phyloP scores from a whole-genome alignment of 768 basidiomycete genomes.

The Trametes villosa region DNA sequence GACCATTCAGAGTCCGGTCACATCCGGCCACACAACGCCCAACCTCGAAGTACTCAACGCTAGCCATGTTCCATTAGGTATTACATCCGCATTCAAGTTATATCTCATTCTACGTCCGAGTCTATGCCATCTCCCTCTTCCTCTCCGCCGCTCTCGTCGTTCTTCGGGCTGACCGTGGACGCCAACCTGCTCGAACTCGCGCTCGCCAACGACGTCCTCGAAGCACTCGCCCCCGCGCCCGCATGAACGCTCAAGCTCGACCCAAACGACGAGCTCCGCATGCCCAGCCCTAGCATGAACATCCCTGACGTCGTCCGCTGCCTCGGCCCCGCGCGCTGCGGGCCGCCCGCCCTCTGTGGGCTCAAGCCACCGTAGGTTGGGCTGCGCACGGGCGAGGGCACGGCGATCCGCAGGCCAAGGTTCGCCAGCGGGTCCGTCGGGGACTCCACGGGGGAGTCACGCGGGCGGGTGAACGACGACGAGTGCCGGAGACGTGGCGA shows the following conservation, averaged over 20 bases:
- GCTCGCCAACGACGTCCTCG: slow-evolving; percentile 13
- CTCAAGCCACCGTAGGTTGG: slow-evolving; percentile 5
- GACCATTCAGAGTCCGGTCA: too few relatives aligned
- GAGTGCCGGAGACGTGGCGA: slow-evolving; percentile 60
- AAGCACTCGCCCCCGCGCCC: slow-evolving; percentile 16
- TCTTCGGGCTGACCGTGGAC: slow-evolving; percentile 18
- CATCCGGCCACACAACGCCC: too few relatives aligned
- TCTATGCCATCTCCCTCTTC: slow-evolving; percentile 1
- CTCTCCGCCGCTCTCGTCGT: background rate
- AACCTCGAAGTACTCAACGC: too few relatives aligned
- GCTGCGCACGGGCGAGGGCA: slow-evolving; percentile 43
- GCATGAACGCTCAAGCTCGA: slow-evolving; percentile 8
- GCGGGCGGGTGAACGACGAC: slow-evolving; percentile 41
- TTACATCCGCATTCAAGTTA: too few relatives aligned
- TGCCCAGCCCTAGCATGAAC: slow-evolving; percentile 66
- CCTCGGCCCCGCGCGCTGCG: slow-evolving; percentile 33
- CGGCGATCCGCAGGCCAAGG: slow-evolving; percentile 59
- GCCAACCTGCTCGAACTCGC: slow-evolving; percentile 8
- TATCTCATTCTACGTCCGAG: background rate
- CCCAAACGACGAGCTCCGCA: slow-evolving; percentile 42
- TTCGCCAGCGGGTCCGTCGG: slow-evolving; percentile 45
- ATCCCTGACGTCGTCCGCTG: slow-evolving; percentile 61
- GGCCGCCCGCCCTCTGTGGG: slow-evolving; percentile 1
- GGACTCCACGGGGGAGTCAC: slow-evolving; percentile 19
- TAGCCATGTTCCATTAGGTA: too few relatives aligned